Conservation (phyloP, 257 asterid species). For the Solanum chiquidenum region DNA sequence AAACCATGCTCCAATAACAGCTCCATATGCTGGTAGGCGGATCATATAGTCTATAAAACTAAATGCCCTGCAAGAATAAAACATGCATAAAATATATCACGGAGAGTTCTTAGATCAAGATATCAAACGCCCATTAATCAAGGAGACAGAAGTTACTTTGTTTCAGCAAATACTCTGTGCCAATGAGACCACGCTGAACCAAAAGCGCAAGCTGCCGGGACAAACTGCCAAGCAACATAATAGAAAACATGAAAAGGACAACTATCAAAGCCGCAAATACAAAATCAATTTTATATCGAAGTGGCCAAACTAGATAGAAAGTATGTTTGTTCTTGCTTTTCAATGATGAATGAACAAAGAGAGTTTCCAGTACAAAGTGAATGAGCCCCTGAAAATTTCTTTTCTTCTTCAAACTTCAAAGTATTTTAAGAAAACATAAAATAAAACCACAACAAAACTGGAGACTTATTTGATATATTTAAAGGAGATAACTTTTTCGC, state of each 20-base stretch:
- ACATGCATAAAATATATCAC: neutral
- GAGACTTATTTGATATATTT: neutral
- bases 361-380: neutral
- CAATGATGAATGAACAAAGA: neutral
- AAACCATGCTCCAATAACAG: conserved; percentile 90
- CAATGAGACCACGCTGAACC: conserved; percentile 80
- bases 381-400: neutral
- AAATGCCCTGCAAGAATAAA: conserved; percentile 32
- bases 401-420: neutral
- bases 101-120: neutral
- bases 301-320: neutral
- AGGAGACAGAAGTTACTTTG: conserved; percentile 32
- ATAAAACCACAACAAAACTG: neutral
- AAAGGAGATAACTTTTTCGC: neutral
- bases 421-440: neutral
- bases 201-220: conserved; percentile 72
- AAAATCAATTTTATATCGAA: neutral
- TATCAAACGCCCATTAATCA: neutral
- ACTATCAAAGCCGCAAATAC: neutral
- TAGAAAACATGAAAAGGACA: neutral
- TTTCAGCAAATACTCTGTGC: conserved; percentile 59
- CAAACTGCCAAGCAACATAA: conserved; percentile 42
- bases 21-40: conserved; percentile 79
- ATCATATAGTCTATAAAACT: conserved; percentile 51
- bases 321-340: neutral